phyloP scores from a whole-genome alignment of 768 basidiomycete species.

The Hygrocybe punicea region DNA sequence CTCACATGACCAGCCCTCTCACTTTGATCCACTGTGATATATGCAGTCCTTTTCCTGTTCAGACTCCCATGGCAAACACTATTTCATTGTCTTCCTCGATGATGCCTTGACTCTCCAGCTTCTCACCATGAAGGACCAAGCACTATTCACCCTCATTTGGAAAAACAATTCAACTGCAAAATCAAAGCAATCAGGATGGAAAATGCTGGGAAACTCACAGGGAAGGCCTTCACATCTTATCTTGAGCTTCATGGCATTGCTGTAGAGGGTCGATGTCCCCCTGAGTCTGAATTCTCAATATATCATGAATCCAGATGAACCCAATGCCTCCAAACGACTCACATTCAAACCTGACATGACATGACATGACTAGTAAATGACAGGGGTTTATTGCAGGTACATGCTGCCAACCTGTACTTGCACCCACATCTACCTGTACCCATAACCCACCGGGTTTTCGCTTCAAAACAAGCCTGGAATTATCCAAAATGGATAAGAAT shows the following conservation, averaged over 20 bases:
- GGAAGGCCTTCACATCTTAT: not conserved
- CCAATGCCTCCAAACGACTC: too few relatives aligned
- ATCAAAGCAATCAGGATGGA: not conserved
- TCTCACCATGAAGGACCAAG: not conserved
- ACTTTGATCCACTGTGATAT: conserved; percentile 25
- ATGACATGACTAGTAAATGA: conserved; percentile 31
- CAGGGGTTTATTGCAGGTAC: conserved; percentile 29
- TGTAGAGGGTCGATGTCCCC: too few relatives aligned
- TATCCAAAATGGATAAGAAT: too few relatives aligned
- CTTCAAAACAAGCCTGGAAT: too few relatives aligned
- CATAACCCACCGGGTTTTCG: too few relatives aligned
- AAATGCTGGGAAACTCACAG: not conserved
- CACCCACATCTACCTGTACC: too few relatives aligned
- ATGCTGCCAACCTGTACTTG: conserved; percentile 31
- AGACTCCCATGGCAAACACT: conserved; percentile 14
- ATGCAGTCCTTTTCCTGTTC: conserved; percentile 22
- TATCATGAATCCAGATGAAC: too few relatives aligned
- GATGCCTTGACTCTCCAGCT: conserved; percentile 5
- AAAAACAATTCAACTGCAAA: not conserved
- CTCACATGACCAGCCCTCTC: not conserved
- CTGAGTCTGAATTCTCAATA: too few relatives aligned
- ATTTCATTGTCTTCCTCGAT: conserved; percentile 18
- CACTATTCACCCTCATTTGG: not conserved
- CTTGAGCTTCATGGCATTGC: not conserved
- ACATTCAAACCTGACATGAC: conserved; percentile 32